phyloP scores from a whole-genome alignment of 2,329 filamentous ascomycete genomes.

The Alternaria consortialis region DNA sequence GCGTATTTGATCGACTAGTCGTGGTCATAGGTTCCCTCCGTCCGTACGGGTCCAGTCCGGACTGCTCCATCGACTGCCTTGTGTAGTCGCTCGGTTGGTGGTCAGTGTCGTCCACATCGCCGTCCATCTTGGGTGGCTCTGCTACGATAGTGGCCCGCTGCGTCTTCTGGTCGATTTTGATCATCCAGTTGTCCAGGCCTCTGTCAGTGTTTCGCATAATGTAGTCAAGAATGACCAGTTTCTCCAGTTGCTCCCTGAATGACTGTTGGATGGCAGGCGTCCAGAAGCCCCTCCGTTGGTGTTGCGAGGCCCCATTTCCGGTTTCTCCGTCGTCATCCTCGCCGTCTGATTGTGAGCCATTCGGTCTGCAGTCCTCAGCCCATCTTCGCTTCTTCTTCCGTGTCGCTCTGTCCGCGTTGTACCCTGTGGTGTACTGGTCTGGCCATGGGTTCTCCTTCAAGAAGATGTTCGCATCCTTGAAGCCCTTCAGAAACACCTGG shows the following conservation, averaged over 20 bases:
- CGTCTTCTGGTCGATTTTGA: constrained; percentile 87
- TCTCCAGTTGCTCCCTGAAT: constrained; percentile 94
- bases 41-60: constrained; percentile 69
- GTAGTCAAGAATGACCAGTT: constrained; percentile 96
- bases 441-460: constrained; percentile 96
- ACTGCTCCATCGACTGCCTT: constrained; percentile 67
- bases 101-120: constrained; percentile 47
- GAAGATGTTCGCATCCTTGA: constrained; percentile 96
- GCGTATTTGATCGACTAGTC: constrained; percentile 65
- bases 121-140: constrained; percentile 76
- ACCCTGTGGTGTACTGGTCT: constrained; percentile 77
- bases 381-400: constrained; percentile 72
- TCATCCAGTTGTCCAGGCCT: constrained; percentile 99
- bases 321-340: constrained; percentile 64
- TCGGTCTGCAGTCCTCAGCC: constrained; percentile 83
- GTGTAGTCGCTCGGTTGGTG: constrained; percentile 61
- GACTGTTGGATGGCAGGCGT: constrained; percentile 87
- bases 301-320: constrained; percentile 41
- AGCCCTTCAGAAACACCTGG: constrained; percentile 96
- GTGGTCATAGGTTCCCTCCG: constrained; percentile 87
- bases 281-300: constrained; percentile 75
- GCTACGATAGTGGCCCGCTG: constrained; percentile 86
- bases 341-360: constrained; percentile 65
- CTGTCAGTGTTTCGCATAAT: constrained; percentile 99
- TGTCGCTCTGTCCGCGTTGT: constrained; percentile 72